Evolutionary conservation across 495 filamentous ascomycete species (phyloP).

Genomic region (Daldinia childiae): DNA sequence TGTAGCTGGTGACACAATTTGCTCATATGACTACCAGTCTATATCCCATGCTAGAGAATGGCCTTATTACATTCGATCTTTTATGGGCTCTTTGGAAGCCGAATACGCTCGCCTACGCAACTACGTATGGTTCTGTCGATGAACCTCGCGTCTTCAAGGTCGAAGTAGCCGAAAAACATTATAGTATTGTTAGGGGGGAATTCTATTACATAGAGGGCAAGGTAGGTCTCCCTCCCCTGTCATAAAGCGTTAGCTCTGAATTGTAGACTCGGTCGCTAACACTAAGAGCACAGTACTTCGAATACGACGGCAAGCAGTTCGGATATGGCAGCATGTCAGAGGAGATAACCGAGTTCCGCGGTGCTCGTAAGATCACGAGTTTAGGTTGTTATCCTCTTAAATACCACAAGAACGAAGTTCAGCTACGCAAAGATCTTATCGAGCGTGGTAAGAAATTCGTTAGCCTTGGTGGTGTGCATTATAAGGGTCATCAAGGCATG

Average conservation of each 20-base stretch:
- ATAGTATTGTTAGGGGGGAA: conserved; percentile 75
- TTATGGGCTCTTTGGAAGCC: conserved; percentile 93
- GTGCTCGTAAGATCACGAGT: conserved; percentile 82
- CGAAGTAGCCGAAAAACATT: conserved; percentile 79
- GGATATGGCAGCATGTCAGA: conserved; percentile 68
- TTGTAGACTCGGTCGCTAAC: conserved; percentile 12
- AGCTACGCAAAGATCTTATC: conserved; percentile 71
- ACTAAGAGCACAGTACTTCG: conserved; percentile 58
- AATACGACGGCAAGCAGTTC: conserved; percentile 79
- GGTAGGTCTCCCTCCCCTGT: conserved; percentile 52
- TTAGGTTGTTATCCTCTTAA: conserved; percentile 81
- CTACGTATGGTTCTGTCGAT: conserved; percentile 80
- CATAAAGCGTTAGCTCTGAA: background rate
- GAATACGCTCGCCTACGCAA: conserved; percentile 83
- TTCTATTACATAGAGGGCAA: conserved; percentile 86
- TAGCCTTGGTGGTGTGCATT: conserved; percentile 80
- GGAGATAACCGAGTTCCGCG: conserved; percentile 82
- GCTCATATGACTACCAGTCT: conserved; percentile 58
- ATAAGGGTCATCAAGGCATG: conserved; percentile 82
- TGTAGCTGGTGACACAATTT: background rate
- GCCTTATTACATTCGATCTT: conserved; percentile 89
- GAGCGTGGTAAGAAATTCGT: conserved; percentile 91
- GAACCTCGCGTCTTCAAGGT: conserved; percentile 93
- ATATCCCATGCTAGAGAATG: conserved; percentile 82
- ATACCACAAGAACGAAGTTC: conserved; percentile 79